phyloP scores from a whole-genome alignment of 73 alveolate genomes.

The Symbiodinium pilosum region DNA sequence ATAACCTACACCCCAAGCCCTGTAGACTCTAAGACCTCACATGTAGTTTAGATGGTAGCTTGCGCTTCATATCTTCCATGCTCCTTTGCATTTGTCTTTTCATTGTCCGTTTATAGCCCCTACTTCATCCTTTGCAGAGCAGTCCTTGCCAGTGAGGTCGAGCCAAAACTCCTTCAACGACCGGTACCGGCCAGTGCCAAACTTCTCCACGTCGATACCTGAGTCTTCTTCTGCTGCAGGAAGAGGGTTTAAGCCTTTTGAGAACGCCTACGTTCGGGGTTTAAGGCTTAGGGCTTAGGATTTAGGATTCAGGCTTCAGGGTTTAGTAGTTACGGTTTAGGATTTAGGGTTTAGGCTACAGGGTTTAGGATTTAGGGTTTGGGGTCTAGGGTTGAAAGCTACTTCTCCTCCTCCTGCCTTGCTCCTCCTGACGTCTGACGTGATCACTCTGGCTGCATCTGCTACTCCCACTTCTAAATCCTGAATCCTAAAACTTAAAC shows the following conservation, averaged over 20 bases:
- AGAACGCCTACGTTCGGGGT: no score
- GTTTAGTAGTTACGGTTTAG: background rate
- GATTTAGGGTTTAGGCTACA: background rate
- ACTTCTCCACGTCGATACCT: slow-evolving; percentile 89
- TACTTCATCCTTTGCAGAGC: no score
- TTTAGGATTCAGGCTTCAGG: background rate
- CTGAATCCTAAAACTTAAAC: no score
- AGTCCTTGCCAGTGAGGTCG: slow-evolving; percentile 86
- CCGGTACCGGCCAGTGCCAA: slow-evolving; percentile 71
- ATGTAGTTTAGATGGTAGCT: background rate
- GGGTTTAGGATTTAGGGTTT: no score
- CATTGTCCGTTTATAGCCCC: no score
- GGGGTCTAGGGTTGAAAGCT: no score
- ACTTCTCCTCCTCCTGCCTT: no score
- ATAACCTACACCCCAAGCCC: background rate
- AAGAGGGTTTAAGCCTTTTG: background rate
- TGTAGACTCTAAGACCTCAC: background rate
- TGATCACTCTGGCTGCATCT: no score
- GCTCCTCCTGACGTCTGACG: no score
- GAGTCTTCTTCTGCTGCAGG: background rate
- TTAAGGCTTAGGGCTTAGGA: background rate
- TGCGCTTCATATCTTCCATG: no score
- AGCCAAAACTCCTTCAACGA: slow-evolving; percentile 72
- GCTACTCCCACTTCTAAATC: no score
- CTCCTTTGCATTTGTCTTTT: no score